phyloP scores from a whole-genome alignment of 495 filamentous ascomycete species.

The Neurospora africana region DNA sequence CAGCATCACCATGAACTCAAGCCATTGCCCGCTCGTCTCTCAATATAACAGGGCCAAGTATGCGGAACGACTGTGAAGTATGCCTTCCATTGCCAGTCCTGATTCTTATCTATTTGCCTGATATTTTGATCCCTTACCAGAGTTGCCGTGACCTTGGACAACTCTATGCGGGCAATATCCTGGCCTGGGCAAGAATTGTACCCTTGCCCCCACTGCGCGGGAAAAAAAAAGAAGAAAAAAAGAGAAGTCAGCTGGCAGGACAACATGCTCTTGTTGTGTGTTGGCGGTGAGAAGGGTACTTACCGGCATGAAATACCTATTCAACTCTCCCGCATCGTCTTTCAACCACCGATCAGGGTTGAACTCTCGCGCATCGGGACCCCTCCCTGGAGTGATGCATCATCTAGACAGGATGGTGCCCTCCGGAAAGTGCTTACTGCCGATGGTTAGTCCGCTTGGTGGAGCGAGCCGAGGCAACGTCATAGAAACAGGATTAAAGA shows the following conservation, averaged over 20 bases:
- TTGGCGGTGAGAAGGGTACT: not conserved
- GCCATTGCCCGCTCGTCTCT: not conserved
- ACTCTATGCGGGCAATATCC: not conserved
- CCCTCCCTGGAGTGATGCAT: slow-evolving; percentile 31
- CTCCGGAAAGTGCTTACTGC: slow-evolving; percentile 6
- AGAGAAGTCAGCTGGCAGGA: not conserved
- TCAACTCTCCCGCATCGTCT: slow-evolving; percentile 9
- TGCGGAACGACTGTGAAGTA: slow-evolving; percentile 31
- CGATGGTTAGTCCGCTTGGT: slow-evolving; percentile 32
- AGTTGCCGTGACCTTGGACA: not conserved
- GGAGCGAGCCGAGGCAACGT: slow-evolving; percentile 40
- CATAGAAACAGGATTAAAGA: slow-evolving; percentile 42
- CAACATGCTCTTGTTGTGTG: not conserved
- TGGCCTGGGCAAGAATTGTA: not conserved
- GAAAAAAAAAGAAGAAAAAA: not conserved
- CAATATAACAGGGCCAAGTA: slow-evolving; percentile 27
- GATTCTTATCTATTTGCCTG: slow-evolving; percentile 24
- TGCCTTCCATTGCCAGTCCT: slow-evolving; percentile 29
- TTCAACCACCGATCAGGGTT: slow-evolving; percentile 32
- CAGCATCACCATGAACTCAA: not conserved
- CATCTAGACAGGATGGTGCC: slow-evolving; percentile 32
- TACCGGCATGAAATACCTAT: slow-evolving; percentile 21
- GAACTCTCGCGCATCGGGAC: slow-evolving; percentile 25
- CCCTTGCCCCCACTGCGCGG: not conserved
- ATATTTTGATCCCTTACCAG: slow-evolving; percentile 29